Conservation (phyloP, 2,329 filamentous ascomycete species). For the Pseudogymnoascus sp. region DNA sequence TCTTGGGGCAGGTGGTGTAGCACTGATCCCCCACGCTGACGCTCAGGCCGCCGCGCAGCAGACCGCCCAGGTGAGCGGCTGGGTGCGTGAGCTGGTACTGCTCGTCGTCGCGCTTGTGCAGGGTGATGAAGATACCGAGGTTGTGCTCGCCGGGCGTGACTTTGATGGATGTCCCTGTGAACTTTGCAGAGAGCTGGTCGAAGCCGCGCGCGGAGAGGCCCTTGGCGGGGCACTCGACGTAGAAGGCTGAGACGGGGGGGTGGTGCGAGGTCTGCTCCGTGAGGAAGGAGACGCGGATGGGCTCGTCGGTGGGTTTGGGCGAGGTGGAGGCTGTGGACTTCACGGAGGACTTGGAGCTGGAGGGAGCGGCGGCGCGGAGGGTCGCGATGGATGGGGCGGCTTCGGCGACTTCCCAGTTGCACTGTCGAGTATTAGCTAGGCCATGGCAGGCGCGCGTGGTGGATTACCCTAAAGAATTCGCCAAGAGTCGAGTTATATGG, state of each 20-base stretch:
- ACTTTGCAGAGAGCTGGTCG: constrained; percentile 94
- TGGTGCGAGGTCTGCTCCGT: constrained; percentile 98
- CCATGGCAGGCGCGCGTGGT: background rate
- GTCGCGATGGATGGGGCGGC: constrained; percentile 54
- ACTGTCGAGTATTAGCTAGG: constrained; percentile 41
- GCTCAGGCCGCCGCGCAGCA: constrained; percentile 78
- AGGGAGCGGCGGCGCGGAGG: constrained; percentile 15
- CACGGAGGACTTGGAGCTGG: constrained; percentile 23
- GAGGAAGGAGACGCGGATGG: constrained; percentile 79
- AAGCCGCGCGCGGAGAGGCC: constrained; percentile 83
- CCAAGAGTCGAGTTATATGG: constrained; percentile 96
- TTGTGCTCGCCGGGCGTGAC: constrained; percentile 91
- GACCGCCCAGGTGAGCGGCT: constrained; percentile 80
- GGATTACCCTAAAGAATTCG: constrained; percentile 81
- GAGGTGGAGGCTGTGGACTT: constrained; percentile 28
- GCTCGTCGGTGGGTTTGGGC: constrained; percentile 29
- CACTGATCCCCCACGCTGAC: constrained; percentile 86
- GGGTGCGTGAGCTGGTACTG: constrained; percentile 94
- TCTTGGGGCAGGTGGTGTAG: constrained; percentile 83
- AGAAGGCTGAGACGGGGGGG: constrained; percentile 93
- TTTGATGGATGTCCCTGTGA: constrained; percentile 89
- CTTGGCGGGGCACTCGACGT: constrained; percentile 83
- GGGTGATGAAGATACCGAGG: constrained; percentile 85
- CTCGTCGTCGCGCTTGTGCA: constrained; percentile 73
- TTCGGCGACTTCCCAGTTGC: constrained; percentile 90